Percentiles rank a stretch among this genome's conserved stretches.
Conservation (phyloP, 176 grass and related monocot genomes). For the Tillandsia fasciculata region DNA sequence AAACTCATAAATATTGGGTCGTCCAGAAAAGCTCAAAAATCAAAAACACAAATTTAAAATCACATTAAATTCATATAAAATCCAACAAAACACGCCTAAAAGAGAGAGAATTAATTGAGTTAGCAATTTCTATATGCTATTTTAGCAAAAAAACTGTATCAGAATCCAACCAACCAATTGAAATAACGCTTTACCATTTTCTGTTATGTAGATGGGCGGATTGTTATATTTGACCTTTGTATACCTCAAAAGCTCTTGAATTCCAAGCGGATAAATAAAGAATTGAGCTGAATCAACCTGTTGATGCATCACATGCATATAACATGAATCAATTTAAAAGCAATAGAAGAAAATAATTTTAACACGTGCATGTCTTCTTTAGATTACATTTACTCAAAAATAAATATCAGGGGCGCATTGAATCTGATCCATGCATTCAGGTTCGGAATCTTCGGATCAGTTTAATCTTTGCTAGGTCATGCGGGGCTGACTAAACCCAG, state of each 20-base stretch:
- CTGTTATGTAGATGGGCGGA: conserved; percentile 40
- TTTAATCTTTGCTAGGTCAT: too few relatives aligned
- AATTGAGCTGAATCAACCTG: conserved; percentile 6
- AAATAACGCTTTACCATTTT: conserved; percentile 16
- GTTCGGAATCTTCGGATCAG: too few relatives aligned
- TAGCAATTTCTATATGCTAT: conserved; percentile 43
- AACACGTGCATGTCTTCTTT: background rate
- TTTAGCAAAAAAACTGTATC: background rate
- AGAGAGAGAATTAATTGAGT: too few relatives aligned
- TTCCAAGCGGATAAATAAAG: conserved; percentile 32
- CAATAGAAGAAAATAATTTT: background rate
- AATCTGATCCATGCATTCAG: too few relatives aligned
- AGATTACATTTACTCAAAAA: background rate
- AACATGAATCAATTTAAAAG: background rate
- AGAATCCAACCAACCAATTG: background rate
- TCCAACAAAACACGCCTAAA: too few relatives aligned
- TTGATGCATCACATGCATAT: background rate
- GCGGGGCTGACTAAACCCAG: too few relatives aligned
- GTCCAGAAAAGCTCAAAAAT: too few relatives aligned
- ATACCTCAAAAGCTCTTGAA: conserved; percentile 25
- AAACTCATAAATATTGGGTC: too few relatives aligned
- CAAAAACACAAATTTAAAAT: too few relatives aligned
- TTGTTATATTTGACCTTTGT: conserved; percentile 19
- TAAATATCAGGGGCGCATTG: too few relatives aligned
- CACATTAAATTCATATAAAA: too few relatives aligned